Percentiles rank a stretch among this genome's conserved stretches.
Evolutionary conservation across 345 rosid species (phyloP).

Genomic region (Luvunga scandens): DNA sequence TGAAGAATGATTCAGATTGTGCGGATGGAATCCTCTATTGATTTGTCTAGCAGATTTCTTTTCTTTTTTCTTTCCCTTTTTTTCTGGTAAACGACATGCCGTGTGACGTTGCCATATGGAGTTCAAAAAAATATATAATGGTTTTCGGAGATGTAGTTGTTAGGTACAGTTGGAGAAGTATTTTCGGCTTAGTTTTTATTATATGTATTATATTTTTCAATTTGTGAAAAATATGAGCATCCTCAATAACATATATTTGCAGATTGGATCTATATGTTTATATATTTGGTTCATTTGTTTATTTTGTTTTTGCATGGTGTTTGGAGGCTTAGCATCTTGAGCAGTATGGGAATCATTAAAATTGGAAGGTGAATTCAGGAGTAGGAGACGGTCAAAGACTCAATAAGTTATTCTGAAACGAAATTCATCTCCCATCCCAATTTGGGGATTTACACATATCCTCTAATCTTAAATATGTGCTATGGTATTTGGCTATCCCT

Average conservation of each 20-base stretch:
- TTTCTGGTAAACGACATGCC: neutral
- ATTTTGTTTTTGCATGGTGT: neutral
- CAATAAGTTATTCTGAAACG: neutral
- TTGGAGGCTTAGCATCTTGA: neutral
- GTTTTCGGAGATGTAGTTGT: neutral
- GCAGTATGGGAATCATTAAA: neutral
- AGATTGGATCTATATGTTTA: conserved; percentile 1
- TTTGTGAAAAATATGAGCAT: neutral
- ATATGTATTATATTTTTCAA: neutral
- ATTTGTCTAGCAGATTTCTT: neutral
- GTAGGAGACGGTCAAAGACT: neutral
- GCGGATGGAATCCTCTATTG: conserved; percentile 1
- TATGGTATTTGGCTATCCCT: neutral
- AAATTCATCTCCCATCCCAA: neutral
- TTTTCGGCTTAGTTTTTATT: neutral
- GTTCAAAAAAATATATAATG: neutral
- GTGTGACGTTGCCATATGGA: neutral
- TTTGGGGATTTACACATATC: neutral
- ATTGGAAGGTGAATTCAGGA: neutral
- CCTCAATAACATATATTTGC: neutral
- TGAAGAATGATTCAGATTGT: conserved; percentile 7
- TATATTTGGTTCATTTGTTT: neutral
- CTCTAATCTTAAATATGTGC: neutral
- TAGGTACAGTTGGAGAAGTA: too few species aligned
- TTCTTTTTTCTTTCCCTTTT: neutral